Conservation (phyloP, 805 yeast genomes). For the Cyberlindnera americana region DNA sequence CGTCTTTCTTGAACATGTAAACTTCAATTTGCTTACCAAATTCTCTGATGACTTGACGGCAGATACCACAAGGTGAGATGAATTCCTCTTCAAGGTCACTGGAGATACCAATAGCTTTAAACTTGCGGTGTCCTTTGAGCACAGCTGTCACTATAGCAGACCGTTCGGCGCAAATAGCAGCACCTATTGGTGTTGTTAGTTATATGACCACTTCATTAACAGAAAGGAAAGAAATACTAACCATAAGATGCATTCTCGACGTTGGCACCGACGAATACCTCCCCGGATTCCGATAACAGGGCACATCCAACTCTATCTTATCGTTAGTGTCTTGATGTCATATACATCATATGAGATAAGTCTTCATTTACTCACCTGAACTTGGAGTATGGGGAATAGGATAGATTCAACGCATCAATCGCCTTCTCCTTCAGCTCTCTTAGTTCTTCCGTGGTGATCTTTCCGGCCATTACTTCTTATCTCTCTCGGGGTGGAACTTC, state of each 20-base stretch:
- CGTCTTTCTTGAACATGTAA: slow-evolving; percentile 63
- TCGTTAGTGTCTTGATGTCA: slow-evolving; percentile 1
- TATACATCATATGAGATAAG: not conserved
- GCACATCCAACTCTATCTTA: slow-evolving; percentile 72
- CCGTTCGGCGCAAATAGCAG: slow-evolving; percentile 73
- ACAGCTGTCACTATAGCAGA: slow-evolving; percentile 59
- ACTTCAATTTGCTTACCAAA: slow-evolving; percentile 60
- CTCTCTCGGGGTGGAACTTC: not conserved
- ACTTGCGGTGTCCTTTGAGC: slow-evolving; percentile 37
- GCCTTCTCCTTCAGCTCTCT: slow-evolving; percentile 28
- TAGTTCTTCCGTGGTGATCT: slow-evolving; percentile 25
- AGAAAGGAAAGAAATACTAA: too few relatives aligned
- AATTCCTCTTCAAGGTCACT: slow-evolving; percentile 50
- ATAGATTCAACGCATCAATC: slow-evolving; percentile 35
- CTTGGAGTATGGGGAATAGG: slow-evolving; percentile 47
- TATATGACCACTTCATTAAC: too few relatives aligned
- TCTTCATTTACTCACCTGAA: slow-evolving; percentile 28
- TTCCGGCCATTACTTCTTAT: not conserved
- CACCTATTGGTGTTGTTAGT: slow-evolving; percentile 31
- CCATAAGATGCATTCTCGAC: slow-evolving; percentile 93
- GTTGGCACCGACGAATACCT: slow-evolving; percentile 69
- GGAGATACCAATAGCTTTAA: slow-evolving; percentile 64
- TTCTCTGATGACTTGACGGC: slow-evolving; percentile 87
- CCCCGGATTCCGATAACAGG: slow-evolving; percentile 49
- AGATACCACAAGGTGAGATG: slow-evolving; percentile 90